Evolutionary conservation across 2,329 filamentous ascomycete genomes (phyloP).

Genomic region (Macrophomina tecta): DNA sequence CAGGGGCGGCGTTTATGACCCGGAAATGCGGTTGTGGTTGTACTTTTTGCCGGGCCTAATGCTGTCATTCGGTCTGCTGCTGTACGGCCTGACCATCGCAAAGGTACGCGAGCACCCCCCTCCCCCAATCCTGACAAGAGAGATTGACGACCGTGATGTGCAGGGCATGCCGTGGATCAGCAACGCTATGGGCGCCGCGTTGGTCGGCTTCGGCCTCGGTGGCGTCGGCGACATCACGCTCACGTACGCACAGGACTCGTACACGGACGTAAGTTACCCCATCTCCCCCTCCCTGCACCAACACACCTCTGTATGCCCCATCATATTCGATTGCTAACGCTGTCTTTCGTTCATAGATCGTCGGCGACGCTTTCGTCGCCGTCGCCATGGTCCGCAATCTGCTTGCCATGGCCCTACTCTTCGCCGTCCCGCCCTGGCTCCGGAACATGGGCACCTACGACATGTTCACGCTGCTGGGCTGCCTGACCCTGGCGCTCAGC

Average conservation of each 20-base stretch:
- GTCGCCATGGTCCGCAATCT: conserved; percentile 54
- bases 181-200: conserved; percentile 45
- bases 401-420: conserved; percentile 54
- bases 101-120: conserved; percentile 28
- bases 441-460: conserved; percentile 47
- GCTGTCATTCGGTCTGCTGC: conserved; percentile 44
- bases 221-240: conserved; percentile 44
- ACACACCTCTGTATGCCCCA: no score
- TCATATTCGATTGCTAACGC: neutral
- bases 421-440: conserved; percentile 53
- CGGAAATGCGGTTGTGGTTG: conserved; percentile 53
- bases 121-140: conserved; percentile 29
- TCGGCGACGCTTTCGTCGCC: conserved; percentile 55
- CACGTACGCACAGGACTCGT: conserved; percentile 49
- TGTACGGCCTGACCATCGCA: conserved; percentile 46
- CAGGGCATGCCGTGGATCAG: conserved; percentile 37
- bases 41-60: conserved; percentile 41
- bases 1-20: conserved; percentile 51
- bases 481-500: conserved; percentile 10
- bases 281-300: neutral
- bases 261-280: conserved; percentile 39
- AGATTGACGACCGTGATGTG: conserved; percentile 7
- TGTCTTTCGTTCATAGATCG: conserved; percentile 43
- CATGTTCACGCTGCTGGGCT: conserved; percentile 48
- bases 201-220: conserved; percentile 47